Evolutionary conservation across 768 basidiomycete species (phyloP).

Genomic region (Royoungia palumana): DNA sequence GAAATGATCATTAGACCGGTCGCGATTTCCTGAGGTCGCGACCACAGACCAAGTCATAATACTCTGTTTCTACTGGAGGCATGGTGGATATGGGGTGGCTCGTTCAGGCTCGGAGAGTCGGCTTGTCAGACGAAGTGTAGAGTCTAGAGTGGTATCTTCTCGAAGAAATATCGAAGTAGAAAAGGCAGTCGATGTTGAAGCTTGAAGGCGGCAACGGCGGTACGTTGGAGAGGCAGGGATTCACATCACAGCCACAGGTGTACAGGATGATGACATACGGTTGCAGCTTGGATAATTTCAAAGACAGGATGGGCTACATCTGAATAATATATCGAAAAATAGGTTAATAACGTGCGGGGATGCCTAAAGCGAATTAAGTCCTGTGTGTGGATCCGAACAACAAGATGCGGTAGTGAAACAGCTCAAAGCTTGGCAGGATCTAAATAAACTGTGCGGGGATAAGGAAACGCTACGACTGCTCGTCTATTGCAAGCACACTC

Average conservation of each 20-base stretch:
- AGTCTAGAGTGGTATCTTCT: conserved; percentile 8
- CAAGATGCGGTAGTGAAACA: conserved; percentile 22
- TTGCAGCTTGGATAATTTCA: conserved; percentile 4
- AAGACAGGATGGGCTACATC: conserved; percentile 27
- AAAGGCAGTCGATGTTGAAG: conserved; percentile 5
- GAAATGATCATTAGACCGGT: conserved; percentile 1
- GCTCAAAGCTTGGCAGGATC: background rate
- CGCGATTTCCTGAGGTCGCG: background rate
- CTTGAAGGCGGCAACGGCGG: conserved; percentile 1
- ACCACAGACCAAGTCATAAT: conserved; percentile 74
- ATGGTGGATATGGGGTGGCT: conserved; percentile 35
- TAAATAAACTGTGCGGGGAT: conserved; percentile 3
- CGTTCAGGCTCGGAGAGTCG: background rate
- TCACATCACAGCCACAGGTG: conserved; percentile 33
- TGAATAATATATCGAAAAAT: conserved; percentile 29
- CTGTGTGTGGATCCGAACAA: conserved; percentile 18
- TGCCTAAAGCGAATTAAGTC: conserved; percentile 15
- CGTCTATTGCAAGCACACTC: conserved; percentile 33
- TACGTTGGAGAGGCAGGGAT: background rate
- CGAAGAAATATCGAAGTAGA: conserved; percentile 1
- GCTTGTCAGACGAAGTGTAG: background rate
- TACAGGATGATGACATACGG: conserved; percentile 17
- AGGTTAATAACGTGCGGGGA: conserved; percentile 19
- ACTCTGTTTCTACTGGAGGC: conserved; percentile 89
- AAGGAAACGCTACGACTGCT: conserved; percentile 14